Conservation (phyloP, 805 yeast species). For the Saccharomycopsis sp. region DNA sequence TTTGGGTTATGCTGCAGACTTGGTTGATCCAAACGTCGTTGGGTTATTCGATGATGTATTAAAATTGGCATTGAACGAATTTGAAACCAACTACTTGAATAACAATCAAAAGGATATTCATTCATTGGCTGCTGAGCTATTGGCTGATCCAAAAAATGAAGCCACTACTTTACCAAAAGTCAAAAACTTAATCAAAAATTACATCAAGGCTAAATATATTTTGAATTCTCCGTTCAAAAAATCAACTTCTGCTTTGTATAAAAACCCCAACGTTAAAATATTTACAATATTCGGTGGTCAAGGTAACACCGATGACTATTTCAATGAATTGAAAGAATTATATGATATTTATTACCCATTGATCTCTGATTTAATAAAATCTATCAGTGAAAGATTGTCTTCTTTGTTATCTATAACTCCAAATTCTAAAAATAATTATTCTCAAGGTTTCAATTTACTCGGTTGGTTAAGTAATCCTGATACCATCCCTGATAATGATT, state of each 20-base stretch:
- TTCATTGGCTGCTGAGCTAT: constrained; percentile 69
- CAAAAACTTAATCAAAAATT: constrained; percentile 69
- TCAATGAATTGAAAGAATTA: constrained; percentile 88
- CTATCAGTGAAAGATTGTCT: constrained; percentile 63
- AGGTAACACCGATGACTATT: constrained; percentile 96
- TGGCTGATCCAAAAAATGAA: constrained; percentile 43
- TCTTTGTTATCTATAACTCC: constrained; percentile 61
- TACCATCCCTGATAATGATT: constrained; percentile 83
- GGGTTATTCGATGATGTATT: constrained; percentile 67
- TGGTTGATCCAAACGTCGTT: constrained; percentile 36
- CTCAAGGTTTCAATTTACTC: constrained; percentile 87
- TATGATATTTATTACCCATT: constrained; percentile 72
- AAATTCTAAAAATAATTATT: constrained; percentile 79
- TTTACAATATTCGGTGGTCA: constrained; percentile 97
- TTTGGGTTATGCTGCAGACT: constrained; percentile 60
- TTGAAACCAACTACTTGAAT: constrained; percentile 70
- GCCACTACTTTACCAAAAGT: constrained; percentile 69
- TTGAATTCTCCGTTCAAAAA: constrained; percentile 43
- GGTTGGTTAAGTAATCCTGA: constrained; percentile 83
- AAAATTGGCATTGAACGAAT: constrained; percentile 66
- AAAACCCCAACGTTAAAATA: constrained; percentile 50
- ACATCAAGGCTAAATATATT: constrained; percentile 54
- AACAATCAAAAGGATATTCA: constrained; percentile 70
- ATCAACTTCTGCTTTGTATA: constrained; percentile 52
- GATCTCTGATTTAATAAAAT: constrained; percentile 60